Conservation (phyloP, 352 stramenopile genomes). For the Pythium scleroteichum region DNA sequence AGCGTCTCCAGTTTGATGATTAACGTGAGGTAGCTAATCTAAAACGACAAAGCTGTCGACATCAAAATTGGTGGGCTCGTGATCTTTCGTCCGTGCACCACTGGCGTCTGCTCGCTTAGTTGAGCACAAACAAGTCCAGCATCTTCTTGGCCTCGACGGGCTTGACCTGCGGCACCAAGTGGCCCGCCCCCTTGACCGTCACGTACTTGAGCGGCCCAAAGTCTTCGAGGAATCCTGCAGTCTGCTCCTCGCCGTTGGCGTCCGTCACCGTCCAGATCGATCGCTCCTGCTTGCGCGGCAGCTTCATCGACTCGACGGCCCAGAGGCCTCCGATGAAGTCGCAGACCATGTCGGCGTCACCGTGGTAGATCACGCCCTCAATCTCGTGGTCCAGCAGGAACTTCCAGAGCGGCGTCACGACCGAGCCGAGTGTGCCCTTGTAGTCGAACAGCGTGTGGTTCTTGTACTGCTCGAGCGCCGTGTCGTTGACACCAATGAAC, state of each 20-base stretch:
- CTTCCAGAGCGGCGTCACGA: constrained; percentile 57
- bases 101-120: too few relatives aligned
- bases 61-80: too few relatives aligned
- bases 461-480: constrained; percentile 32
- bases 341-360: constrained; percentile 58
- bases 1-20: too few relatives aligned
- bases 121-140: constrained; percentile 60
- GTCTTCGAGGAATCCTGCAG: constrained; percentile 76
- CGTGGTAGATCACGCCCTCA: constrained; percentile 62
- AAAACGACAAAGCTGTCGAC: too few relatives aligned
- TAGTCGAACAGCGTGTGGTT: constrained; percentile 45
- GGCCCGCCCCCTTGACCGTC: too few relatives aligned
- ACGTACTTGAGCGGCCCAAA: constrained; percentile 56
- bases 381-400: constrained; percentile 42
- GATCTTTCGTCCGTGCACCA: too few relatives aligned
- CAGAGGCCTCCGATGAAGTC: constrained; percentile 58
- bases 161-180: not conserved
- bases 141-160: constrained; percentile 60
- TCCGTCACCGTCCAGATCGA: constrained; percentile 33
- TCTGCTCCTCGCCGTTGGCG: constrained; percentile 49
- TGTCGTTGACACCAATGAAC: constrained; percentile 34
- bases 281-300: constrained; percentile 38
- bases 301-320: constrained; percentile 14
- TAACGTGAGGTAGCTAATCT: too few relatives aligned
- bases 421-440: constrained; percentile 36